Evolutionary conservation across 768 basidiomycete species (phyloP), one percentile per base, ranked within the genome.

Genomic region (Trametes elegans): DNA sequence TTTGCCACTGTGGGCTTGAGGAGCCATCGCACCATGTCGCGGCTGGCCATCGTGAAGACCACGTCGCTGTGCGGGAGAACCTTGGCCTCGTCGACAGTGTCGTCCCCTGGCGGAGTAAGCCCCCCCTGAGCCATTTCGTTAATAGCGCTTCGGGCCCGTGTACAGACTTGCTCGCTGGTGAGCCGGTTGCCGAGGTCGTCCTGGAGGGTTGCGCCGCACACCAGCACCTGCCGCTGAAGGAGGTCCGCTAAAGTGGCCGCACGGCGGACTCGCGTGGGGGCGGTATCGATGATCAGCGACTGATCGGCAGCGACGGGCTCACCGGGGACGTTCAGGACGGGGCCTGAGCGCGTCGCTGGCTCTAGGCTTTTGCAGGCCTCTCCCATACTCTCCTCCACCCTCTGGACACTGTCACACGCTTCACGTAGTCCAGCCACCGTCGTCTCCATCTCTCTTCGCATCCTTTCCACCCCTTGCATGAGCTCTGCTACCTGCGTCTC

Each of bases 191-290:
- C 53, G 16, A 1, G 8, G 2, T 32, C 38, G 16, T 4, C 16
- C 13, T n/a, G 21, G 10, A 55, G 8, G 13, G 45, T 23, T 2
- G 38, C 53, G 1, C 39, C 53, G 0, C 39, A 29, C 4, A 55
- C 45, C 29, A 55, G 46, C 5, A 55, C 38, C 19, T 38, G 49
- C 10, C 43, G 45, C 50, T 45, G 59, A 16, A 36, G 46, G 34
- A 38, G 48, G 7, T 48, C 39, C n/a, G 43, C 44, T 0, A 54
- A 29, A 7, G 35, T 40, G 19, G 38, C 53, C 31, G 59, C 55
- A 2, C 48, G 52, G 13, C 52, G 53, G 24, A 38, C 38, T 11
- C 42, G 46, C 38, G 21, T n/a, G 10, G 53, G 53, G n/a, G 53
- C 44, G 7, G 53, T 21, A 6, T 47, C 45, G 18, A 54, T 6